Base-by-base conservation (phyloP, 2,329 filamentous ascomycete genomes). In the Curvularia sp. region DNA sequence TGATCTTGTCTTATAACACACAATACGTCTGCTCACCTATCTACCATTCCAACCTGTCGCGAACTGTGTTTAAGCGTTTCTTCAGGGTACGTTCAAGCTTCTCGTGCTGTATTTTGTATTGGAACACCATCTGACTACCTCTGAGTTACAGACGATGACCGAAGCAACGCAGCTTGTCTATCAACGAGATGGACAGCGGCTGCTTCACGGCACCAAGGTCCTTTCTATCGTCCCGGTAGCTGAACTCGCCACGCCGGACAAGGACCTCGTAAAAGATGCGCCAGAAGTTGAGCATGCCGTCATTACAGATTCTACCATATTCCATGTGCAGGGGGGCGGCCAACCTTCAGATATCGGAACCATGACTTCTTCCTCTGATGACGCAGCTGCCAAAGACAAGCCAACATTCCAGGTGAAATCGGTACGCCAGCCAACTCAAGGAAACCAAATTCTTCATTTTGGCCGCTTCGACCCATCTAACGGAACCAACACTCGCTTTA, bases 311-410 rank as follows among this genome's bases (percentile, higher is more conserved):
- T 77, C 84, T 46, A 92, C 89, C n/a, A 87, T 92, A 60, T 92
- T 92, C 76, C 87, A 92, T 61, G 86, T 88, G 0, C 89, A 92
- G 74, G 89, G 89, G 19, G 89, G 89, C 59, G 89, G 89, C 7
- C 89, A 92, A 68, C 89, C 89, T 0, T 88, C 85, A 0, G 89
- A 92, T 61, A 80, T 82, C 10, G 89, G 89, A 19, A 77, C 70
- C 39, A 89, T 92, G 61, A 77, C 71, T 3, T 12, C 55, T 10
- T 30, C 39, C 19, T 42, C 43, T 8, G 13, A 28, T 27, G 43
- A 23, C 27, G 7, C 67, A 19, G 88, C 90, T 64, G 68, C 79
- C 19, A n/a, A 45, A 18, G 42, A 18, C 4, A 34, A 12, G n/a
- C 28, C 43, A 19, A 32, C 12, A 19, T 47, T 47, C 18, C 43